phyloP scores from a whole-genome alignment of 2,329 filamentous ascomycete genomes.

The Penicillium sp. region DNA sequence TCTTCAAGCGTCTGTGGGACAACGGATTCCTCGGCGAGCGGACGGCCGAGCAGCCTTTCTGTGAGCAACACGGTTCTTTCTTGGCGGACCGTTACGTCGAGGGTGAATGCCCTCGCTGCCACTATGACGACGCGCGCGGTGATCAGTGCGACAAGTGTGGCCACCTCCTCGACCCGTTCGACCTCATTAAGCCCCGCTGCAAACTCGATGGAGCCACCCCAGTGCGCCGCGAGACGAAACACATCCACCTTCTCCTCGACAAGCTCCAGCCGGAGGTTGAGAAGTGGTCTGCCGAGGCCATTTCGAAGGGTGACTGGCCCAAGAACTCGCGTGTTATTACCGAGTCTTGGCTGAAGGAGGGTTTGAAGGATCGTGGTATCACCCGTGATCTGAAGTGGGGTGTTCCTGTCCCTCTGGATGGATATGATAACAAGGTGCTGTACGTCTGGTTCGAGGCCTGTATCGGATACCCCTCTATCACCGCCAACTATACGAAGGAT shows the following conservation, averaged over 20 bases:
- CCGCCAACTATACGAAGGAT: constrained; percentile 80
- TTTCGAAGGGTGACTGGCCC: constrained; percentile 65
- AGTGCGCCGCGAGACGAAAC: constrained; percentile 80
- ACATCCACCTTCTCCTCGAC: constrained; percentile 87
- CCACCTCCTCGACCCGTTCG: constrained; percentile 70
- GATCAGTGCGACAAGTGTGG: constrained; percentile 79
- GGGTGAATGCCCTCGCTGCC: constrained; percentile 53
- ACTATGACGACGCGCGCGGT: constrained; percentile 71
- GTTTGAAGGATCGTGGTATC: constrained; percentile 83
- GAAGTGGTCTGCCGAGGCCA: constrained; percentile 75
- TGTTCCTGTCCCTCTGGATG: constrained; percentile 62
- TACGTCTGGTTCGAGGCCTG: constrained; percentile 95
- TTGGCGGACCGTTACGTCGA: constrained; percentile 74
- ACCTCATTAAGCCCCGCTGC: constrained; percentile 83
- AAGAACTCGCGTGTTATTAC: constrained; percentile 51
- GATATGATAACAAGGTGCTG: constrained; percentile 77
- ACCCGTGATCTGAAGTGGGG: constrained; percentile 95
- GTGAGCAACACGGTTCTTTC: constrained; percentile 67
- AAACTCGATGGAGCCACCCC: constrained; percentile 87
- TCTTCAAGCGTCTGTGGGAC: constrained; percentile 84
- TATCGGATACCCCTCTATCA: constrained; percentile 95
- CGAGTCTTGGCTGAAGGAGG: constrained; percentile 65
- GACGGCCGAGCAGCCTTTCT: constrained; percentile 87
- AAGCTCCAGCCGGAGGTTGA: constrained; percentile 77
- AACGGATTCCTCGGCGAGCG: constrained; percentile 89